These are phyloP conservation scores for Capsella bursapastoris DNA, from an alignment of 345 rosid genomes.

Conservation along the genomic window DNA sequence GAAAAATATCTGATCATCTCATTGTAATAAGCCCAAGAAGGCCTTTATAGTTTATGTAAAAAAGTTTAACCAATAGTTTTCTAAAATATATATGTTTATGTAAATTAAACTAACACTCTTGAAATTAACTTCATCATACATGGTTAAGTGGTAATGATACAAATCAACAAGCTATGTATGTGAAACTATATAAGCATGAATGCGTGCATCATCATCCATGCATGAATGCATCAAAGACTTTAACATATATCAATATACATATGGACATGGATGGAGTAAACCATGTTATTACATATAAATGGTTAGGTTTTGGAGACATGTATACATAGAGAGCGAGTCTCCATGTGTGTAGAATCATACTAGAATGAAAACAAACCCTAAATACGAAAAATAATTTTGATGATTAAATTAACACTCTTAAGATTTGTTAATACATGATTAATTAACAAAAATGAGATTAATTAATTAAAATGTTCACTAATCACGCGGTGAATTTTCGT, in stretches of 20 bases:
- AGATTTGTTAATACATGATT: constrained; percentile 24
- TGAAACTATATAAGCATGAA: constrained; percentile 13
- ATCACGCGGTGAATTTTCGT: constrained; percentile 37
- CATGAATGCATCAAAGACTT: constrained; percentile 18
- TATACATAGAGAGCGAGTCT: background rate
- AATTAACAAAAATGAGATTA: constrained; percentile 27
- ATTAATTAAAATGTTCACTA: constrained; percentile 23
- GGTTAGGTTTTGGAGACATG: constrained; percentile 34
- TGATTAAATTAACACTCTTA: constrained; percentile 35
- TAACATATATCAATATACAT: constrained; percentile 1
- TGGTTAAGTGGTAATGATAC: constrained; percentile 4
- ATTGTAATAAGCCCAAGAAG: constrained; percentile 8
- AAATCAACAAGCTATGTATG: constrained; percentile 4
- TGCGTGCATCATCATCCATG: constrained; percentile 1
- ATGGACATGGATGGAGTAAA: constrained; percentile 15
- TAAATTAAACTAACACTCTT: background rate
- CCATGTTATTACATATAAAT: constrained; percentile 13
- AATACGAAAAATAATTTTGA: background rate
- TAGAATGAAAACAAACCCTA: background rate
- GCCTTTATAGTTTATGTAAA: background rate
- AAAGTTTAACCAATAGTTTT: too few relatives aligned
- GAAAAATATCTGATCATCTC: background rate
- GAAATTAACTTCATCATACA: background rate
- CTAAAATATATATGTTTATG: background rate
- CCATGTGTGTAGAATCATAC: constrained; percentile 31